Evolutionary conservation across 108 stramenopile species (phyloP), one percentile per base, ranked within the genome.

Genomic region (Fragilaria crotonensis): DNA sequence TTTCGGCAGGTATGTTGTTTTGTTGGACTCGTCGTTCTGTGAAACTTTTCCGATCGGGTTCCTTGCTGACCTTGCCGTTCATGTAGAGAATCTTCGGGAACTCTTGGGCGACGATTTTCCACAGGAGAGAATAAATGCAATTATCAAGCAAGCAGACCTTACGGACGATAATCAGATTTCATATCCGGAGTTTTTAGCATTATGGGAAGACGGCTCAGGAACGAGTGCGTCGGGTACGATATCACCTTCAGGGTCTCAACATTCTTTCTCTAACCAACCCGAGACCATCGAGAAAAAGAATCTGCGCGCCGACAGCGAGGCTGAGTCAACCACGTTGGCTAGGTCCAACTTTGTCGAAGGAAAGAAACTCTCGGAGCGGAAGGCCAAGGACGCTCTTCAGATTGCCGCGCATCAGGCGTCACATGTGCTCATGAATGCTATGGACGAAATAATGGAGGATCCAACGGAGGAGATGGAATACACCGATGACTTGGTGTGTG

Each of bases 71-170:
- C 14, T 50, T 48, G 45, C 18, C 59, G 18, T 36, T 20, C 28
- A 48, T 45, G 19, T 51, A 28, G 26, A 68, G 57, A 71, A 89
- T 59, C 67, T 91, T 33, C 51, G 57, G 22, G 75, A 75, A 25
- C 68, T 94, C 30, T 67, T 96, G 28, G 93, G 95, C 14, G 51
- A 71, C 19, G 62, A 73, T 45, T 72, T 79, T 33, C 66, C 87
- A 11, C 44, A 60, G 36, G 65, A 76, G 19, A 72, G 77, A 59
- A 67, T 88, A 23, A 60, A 81, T 32, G 81, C 71, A 57, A 87
- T 99, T 75, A 96, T 99, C 56, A 83, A 83, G 20, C 84, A 96
- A 53, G 97, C 80, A 17, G 96, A 97, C 75, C 47, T 67, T 22
- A 77, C 87, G 30, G 52, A 77, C 2, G 90, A 97, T 59, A 47